Evolutionary conservation across 805 yeast species (phyloP).

Genomic region (Kurtzmaniella fragi): DNA sequence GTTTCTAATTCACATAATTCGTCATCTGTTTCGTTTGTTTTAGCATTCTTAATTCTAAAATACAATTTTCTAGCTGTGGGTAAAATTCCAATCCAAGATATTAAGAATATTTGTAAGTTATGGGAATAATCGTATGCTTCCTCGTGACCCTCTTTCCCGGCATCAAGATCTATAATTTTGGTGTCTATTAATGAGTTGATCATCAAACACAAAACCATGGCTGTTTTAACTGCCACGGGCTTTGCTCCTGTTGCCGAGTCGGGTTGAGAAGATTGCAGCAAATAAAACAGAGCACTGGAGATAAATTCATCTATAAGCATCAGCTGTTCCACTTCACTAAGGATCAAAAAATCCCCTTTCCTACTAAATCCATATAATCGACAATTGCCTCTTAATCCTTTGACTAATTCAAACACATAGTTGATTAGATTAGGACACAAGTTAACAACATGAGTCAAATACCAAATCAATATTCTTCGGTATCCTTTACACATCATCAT

Average conservation of each 20-base stretch:
- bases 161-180: constrained; percentile 39
- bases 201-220: constrained; percentile 60
- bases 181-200: constrained; percentile 45
- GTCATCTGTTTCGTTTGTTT: not conserved
- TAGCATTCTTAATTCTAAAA: constrained; percentile 27
- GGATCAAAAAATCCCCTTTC: constrained; percentile 42
- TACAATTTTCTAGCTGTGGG: constrained; percentile 62
- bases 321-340: constrained; percentile 56
- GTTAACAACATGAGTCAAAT: constrained; percentile 53
- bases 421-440: constrained; percentile 52
- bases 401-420: constrained; percentile 57
- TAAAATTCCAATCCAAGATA: constrained; percentile 59
- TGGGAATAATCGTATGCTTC: constrained; percentile 47
- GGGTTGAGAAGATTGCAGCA: constrained; percentile 17
- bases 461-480: constrained; percentile 63
- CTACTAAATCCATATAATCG: constrained; percentile 46
- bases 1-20: not conserved
- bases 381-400: constrained; percentile 49
- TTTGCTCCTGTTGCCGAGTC: too few relatives aligned
- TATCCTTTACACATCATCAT: constrained; percentile 64
- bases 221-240: constrained; percentile 32
- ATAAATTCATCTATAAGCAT: constrained; percentile 71
- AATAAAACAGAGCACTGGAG: constrained; percentile 35
- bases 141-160: constrained; percentile 12
- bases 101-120: constrained; percentile 55